Base-by-base conservation (phyloP, 805 yeast genomes). In the Sugiyamaella americana region DNA sequence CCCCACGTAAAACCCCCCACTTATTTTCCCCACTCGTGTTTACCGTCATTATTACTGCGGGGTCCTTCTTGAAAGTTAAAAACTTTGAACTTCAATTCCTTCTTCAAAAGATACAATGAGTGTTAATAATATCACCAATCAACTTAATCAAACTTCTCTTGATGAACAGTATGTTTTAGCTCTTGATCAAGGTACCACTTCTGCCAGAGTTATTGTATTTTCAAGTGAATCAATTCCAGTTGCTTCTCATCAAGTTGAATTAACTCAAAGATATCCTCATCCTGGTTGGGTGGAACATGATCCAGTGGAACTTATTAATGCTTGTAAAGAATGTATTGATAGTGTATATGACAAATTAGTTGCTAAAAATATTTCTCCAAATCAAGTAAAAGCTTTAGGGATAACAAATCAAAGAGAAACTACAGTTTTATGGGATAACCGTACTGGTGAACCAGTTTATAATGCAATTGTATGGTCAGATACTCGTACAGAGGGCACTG, bases 401-500 rank as follows among this genome's bases (percentile, higher is more conserved):
- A 78, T 89, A 55, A 93, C 97, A 44, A 91, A 88, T 67, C 94
- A 91, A 93, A 78, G 98, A 62, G 98, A 89, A 68, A 89, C 98
- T 37, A 83, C 95, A 23, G 80, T 89, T 41, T 54, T 69, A 37
- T 89, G 96, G 96, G 82, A 87, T 48, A 75, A 80, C 54, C 71
- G 71, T 44, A 87, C 96, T 1, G 96, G 96, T 36, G 69, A 71
- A 54, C 94, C 96, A 3, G 75, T 87, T 46, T 76, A 82, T 61
- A 82, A 85, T 62, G 97, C 96, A 59, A 87, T 89, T 63, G 95
- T 89, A 32, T 89, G 98, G 98, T 86, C 91, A 52, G 98, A 89
- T 68, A 85, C 95, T 36, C 77, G 98, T 61, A 91, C 95, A 36
- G 68, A 84, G 6, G 78, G 73, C 17, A 74, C 85, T 41, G 88